phyloP scores from a whole-genome alignment of 106 monocot genomes.

The Xerophyta viscosa region DNA sequence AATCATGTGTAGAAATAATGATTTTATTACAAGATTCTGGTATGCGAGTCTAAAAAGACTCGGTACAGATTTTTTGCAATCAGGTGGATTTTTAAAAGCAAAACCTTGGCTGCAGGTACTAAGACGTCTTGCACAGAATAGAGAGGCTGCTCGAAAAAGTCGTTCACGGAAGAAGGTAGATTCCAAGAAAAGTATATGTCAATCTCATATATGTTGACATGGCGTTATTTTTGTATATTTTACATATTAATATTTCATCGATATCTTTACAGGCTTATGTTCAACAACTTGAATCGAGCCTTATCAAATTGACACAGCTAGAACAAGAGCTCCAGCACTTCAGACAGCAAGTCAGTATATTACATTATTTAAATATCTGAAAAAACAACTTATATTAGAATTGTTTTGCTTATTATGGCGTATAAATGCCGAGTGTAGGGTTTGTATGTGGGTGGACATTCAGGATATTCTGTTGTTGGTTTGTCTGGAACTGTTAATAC shows the following conservation, averaged over 20 bases:
- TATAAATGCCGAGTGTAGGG: slow-evolving; percentile 28
- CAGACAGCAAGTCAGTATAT: slow-evolving; percentile 53
- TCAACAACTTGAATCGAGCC: slow-evolving; percentile 89
- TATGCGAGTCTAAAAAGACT: no score
- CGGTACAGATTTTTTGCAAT: no score
- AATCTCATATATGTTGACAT: background rate
- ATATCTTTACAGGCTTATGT: slow-evolving; percentile 65
- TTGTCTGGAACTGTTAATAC: slow-evolving; percentile 44
- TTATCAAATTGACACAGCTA: slow-evolving; percentile 66
- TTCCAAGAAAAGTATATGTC: background rate
- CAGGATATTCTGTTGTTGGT: slow-evolving; percentile 42
- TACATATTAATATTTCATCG: background rate
- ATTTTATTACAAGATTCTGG: no score
- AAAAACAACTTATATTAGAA: no score
- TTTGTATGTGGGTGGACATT: slow-evolving; percentile 28
- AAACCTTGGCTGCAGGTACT: slow-evolving; percentile 32
- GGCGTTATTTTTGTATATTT: background rate
- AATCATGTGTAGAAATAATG: no score
- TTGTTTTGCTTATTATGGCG: no score
- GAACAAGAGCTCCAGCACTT: slow-evolving; percentile 62
- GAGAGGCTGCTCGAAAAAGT: slow-evolving; percentile 92
- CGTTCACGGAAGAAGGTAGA: slow-evolving; percentile 78
- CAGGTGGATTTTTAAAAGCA: no score
- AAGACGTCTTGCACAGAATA: slow-evolving; percentile 90
- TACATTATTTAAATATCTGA: background rate